Base-by-base conservation (phyloP, 495 filamentous ascomycete genomes). In the Pseudoneurospora amorphoporcata region DNA sequence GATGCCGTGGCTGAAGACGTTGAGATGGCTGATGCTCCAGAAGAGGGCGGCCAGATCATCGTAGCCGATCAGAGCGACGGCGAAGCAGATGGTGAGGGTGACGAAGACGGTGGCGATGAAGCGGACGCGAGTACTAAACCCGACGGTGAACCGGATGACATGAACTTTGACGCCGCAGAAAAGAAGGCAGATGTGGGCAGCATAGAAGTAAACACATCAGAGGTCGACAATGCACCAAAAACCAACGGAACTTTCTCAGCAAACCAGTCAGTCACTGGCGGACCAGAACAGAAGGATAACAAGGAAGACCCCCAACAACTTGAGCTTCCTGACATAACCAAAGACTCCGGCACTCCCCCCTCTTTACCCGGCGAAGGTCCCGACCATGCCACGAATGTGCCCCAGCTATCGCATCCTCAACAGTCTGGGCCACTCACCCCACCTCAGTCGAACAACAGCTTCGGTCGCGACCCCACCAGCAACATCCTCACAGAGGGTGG, bases 401-500 rank as follows among this genome's bases (percentile, higher is more conserved):
- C 73, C 77, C 23, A 76, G 77, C 69, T 76, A 77, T 45, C 78
- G 78, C 68, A 77, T 74, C 37, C 71, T 79, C 35, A 78, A 77
- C 53, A 61, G 23, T 73, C 78, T 68, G 80, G 75, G 4, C 82
- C 85, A 3, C 81, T 82, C 40, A 85, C 84, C 8, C 84, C 84
- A 68, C 84, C 82, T 0, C 85, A 84, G 42, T 84, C 82, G 1
- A 87, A 86, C 73, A 85, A 84, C 61, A 85, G 84, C 72, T 75
- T 82, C 32, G 77, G 73, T 39, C 61, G 68, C 8, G 40, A 72
- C 65, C 72, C 53, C 4, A 32, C 88, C 53, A 80, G 84, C 10
- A 85, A 88, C 19, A 83, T 86, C 5, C 81, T 95, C 40, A 85
- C 87, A 4, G 83, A 90, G 68, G 94, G 94, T 68, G 94, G 94